Evolutionary conservation across 2,329 filamentous ascomycete genomes (phyloP).

Genomic region (Rhynchosporium secalis): DNA sequence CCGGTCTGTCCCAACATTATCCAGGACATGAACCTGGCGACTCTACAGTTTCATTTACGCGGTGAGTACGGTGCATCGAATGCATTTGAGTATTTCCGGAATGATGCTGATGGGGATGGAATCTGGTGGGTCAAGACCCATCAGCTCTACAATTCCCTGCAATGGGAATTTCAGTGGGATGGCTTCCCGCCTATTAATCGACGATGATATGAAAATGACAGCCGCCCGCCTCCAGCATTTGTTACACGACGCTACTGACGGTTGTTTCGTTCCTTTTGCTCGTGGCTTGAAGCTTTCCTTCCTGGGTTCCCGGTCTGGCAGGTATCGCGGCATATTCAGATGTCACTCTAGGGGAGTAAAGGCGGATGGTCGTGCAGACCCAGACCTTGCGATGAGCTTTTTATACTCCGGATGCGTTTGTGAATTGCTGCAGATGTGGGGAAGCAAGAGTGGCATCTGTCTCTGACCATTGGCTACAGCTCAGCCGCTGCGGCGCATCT

Average conservation of each 20-base stretch:
- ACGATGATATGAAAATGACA: not conserved
- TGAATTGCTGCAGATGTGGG: constrained; percentile 8
- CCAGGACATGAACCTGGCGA: not conserved
- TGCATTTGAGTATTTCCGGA: not conserved
- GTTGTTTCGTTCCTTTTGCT: constrained; percentile 3
- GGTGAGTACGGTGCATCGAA: constrained; percentile 5
- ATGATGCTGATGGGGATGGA: not conserved
- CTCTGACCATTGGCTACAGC: constrained; percentile 28
- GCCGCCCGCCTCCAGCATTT: not conserved
- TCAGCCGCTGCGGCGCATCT: constrained; percentile 27
- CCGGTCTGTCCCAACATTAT: constrained; percentile 9
- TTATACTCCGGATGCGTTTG: not conserved
- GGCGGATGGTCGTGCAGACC: constrained; percentile 6
- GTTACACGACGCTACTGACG: constrained; percentile 9
- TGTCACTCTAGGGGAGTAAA: constrained; percentile 12
- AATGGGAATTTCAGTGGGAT: constrained; percentile 4
- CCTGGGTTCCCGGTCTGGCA: constrained; percentile 10
- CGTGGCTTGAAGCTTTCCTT: not conserved
- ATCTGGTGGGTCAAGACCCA: constrained; percentile 10
- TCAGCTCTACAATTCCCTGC: constrained; percentile 3
- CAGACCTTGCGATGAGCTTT: not conserved
- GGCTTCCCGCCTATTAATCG: not conserved
- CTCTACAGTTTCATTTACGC: not conserved
- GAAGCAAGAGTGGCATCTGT: constrained; percentile 3
- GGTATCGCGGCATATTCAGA: constrained; percentile 10